Base-by-base conservation (phyloP, 352 stramenopile genomes). In the Phytophthora constricta region DNA sequence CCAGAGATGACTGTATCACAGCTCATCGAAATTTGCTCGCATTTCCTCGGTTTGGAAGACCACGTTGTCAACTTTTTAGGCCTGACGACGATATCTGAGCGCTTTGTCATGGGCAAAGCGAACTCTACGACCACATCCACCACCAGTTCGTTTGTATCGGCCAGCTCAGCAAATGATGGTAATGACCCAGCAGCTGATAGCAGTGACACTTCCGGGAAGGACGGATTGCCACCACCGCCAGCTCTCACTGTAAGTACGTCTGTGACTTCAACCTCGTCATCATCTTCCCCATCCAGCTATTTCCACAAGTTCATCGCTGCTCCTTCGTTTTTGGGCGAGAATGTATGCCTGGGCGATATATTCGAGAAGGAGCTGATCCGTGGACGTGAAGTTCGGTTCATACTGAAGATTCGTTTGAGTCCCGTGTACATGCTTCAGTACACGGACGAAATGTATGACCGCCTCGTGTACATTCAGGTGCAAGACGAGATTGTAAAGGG, bases 361-460 rank as follows among this genome's bases (percentile, higher is more conserved):
- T 96, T 98, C 45, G 93, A 98, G 55, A 90, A 90, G 52, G 89
- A 97, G 54, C 59, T 96, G 41, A 89, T 96, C 45, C 90, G 95
- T 64, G 86, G 89, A 25, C 80, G 89, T 13, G 82, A 96, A n/a
- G 89, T 98, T 37, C 90, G 77, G 10, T 98, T 98, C 58, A 89
- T 98, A 63, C 77, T 97, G 28, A 98, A 98, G 74, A 96, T 98
- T 53, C 93, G 96, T 13, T 75, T 98, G 19, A 85, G 82, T 34
- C 86, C 84, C 23, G 75, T 90, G 34, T 92, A 93, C 58, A 86
- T 87, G 50, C 63, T 93, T 45, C 86, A 95, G 58, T 92, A 95
- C 63, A 79, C 84, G 34, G 89, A 96, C 54, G 86, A 90, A 57
- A 87, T 96, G 74, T 95, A 90, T 66, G 79, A 93, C 34, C 80